phyloP scores from a whole-genome alignment of 2,329 filamentous ascomycete genomes.

The Corniculantispora saksenae region DNA sequence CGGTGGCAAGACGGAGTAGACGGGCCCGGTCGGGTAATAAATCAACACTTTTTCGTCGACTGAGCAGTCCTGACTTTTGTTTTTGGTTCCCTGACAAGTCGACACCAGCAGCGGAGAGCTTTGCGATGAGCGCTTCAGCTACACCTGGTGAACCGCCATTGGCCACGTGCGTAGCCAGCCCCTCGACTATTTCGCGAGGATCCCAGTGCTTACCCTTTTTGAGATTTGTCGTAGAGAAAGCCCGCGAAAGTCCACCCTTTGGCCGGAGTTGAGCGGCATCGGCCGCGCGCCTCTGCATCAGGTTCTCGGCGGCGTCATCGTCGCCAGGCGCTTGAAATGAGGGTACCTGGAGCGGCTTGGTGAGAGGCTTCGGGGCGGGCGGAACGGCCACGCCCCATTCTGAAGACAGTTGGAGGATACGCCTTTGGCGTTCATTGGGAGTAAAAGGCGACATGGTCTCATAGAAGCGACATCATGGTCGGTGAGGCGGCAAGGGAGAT shows the following conservation, averaged over 20 bases:
- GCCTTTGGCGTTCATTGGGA: conserved; percentile 44
- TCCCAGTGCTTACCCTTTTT: conserved; percentile 55
- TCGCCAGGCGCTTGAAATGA: conserved; percentile 50
- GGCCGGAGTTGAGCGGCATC: conserved; percentile 38
- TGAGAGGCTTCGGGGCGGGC: conserved; percentile 40
- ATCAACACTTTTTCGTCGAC: conserved; percentile 52
- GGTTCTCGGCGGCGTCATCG: conserved; percentile 54
- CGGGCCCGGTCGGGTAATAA: conserved; percentile 49
- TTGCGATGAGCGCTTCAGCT: conserved; percentile 56
- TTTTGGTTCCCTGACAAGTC: conserved; percentile 52
- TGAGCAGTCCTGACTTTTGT: conserved; percentile 49
- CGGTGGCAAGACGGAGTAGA: conserved; percentile 52
- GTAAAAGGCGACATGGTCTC: conserved; percentile 15
- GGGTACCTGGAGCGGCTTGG: conserved; percentile 43
- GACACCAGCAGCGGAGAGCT: conserved; percentile 50
- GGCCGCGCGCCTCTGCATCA: conserved; percentile 48
- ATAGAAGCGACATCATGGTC: conserved; percentile 2
- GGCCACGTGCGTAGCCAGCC: conserved; percentile 50
- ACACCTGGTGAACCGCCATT: conserved; percentile 54
- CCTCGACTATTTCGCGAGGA: conserved; percentile 53
- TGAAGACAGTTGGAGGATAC: conserved; percentile 51
- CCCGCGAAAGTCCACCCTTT: conserved; percentile 42
- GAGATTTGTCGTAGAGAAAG: conserved; percentile 39
- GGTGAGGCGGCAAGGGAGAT: neutral
- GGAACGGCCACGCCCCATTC: conserved; percentile 51